Conservation (phyloP, 139 green algal species). For the Chlorella sorokiniana region DNA sequence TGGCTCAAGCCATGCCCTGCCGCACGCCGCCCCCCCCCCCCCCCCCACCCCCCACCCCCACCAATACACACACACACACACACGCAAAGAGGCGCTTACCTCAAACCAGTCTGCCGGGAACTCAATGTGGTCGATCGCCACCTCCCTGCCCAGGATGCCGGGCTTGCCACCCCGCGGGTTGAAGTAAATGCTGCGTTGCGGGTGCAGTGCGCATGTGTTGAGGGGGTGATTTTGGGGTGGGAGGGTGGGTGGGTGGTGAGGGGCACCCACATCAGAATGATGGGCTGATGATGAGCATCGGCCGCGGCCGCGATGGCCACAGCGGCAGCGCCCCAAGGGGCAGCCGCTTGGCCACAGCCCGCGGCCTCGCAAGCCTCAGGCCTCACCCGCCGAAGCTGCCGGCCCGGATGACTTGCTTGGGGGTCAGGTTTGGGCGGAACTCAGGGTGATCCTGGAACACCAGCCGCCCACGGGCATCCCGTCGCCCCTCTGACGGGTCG, state of each 20-base stretch:
- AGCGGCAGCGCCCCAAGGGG: background rate
- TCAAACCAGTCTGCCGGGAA: constrained; percentile 62
- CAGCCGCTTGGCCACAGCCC: background rate
- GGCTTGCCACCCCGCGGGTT: constrained; percentile 55
- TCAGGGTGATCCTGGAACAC: constrained; percentile 56
- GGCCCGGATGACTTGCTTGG: constrained; percentile 56
- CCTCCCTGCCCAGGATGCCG: constrained; percentile 40
- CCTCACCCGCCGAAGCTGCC: constrained; percentile 48
- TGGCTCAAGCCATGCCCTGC: too few species aligned
- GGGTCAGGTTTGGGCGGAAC: constrained; percentile 44
- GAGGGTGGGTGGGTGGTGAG: background rate
- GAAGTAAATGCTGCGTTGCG: constrained; percentile 69
- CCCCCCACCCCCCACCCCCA: too few species aligned
- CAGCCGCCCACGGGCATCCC: constrained; percentile 32
- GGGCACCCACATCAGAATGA: background rate
- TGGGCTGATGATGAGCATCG: background rate
- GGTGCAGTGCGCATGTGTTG: too few species aligned
- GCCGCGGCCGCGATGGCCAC: background rate
- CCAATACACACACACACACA: background rate
- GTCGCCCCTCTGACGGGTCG: background rate
- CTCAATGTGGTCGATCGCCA: constrained; percentile 47
- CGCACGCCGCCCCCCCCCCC: too few species aligned
- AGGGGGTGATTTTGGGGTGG: too few species aligned
- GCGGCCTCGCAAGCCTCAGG: background rate
- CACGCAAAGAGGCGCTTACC: background rate